phyloP scores from a whole-genome alignment of 2,329 filamentous ascomycete genomes.

The Leptographium flavum region DNA sequence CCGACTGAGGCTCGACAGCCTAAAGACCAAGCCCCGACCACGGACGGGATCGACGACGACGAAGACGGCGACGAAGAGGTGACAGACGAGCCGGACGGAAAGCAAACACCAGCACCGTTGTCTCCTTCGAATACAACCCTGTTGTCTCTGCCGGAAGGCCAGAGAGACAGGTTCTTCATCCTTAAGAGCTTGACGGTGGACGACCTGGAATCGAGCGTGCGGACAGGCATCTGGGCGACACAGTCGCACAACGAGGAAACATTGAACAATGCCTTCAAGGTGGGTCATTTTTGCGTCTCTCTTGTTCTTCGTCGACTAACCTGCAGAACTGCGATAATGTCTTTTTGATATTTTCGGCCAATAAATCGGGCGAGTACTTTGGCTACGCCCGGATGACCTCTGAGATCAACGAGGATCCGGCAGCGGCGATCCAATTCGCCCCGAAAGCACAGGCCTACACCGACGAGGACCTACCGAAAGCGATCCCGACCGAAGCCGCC shows the following conservation, averaged over 20 bases:
- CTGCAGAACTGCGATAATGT: conserved; percentile 68
- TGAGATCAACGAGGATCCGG: conserved; percentile 63
- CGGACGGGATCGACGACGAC: not conserved
- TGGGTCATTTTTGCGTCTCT: conserved; percentile 22
- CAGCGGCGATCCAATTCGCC: conserved; percentile 53
- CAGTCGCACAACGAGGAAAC: conserved; percentile 83
- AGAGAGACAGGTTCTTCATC: conserved; percentile 72
- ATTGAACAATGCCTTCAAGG: conserved; percentile 72
- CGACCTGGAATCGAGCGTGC: conserved; percentile 78
- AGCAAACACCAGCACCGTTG: no score
- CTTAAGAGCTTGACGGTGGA: conserved; percentile 86
- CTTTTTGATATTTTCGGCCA: conserved; percentile 87
- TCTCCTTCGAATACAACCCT: no score
- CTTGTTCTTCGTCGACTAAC: no score
- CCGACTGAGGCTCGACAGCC: no score
- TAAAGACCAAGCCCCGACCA: no score
- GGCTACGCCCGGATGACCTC: conserved; percentile 88
- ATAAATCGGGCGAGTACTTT: conserved; percentile 95
- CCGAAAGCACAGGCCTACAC: conserved; percentile 45
- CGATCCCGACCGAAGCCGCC: conserved; percentile 66
- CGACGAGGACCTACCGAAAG: conserved; percentile 57
- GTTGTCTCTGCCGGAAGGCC: conserved; percentile 9
- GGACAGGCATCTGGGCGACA: conserved; percentile 83
- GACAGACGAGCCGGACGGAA: not conserved
- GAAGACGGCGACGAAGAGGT: not conserved